A percentile compares a stretch with the other conserved stretches of the same genome.
phyloP scores from a whole-genome alignment of 441 rosid species.

The Populus hybrid region DNA sequence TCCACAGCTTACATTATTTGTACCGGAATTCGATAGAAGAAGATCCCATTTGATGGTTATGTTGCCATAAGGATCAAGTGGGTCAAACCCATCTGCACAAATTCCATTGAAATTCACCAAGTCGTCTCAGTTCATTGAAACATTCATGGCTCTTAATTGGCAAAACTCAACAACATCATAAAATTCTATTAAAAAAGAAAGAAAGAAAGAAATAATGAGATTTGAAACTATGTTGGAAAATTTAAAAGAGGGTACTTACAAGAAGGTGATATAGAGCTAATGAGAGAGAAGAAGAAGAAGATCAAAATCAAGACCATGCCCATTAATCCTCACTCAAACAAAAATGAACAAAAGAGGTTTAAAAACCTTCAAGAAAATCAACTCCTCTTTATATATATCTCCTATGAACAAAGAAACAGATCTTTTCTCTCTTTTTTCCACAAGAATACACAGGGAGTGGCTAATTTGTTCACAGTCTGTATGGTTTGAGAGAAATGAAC shows the following conservation, averaged over 20 bases:
- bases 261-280: conserved; percentile 32
- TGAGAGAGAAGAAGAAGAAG: conserved; percentile 27
- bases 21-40: conserved; percentile 31
- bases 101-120: not conserved
- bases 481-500: not conserved
- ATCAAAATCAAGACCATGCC: conserved; percentile 24
- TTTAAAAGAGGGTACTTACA: conserved; percentile 21
- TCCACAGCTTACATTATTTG: conserved; percentile 29
- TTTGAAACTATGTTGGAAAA: too few relatives aligned
- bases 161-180: not conserved
- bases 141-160: too few relatives aligned
- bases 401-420: not conserved
- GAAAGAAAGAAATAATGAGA: too few relatives aligned
- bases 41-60: conserved; percentile 84
- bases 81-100: conserved; percentile 75
- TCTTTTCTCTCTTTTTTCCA: too few relatives aligned
- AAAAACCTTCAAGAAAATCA: not conserved
- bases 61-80: conserved; percentile 75
- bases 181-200: too few relatives aligned
- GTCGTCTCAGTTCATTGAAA: not conserved
- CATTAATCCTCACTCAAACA: conserved; percentile 27
- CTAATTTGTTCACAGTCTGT: not conserved
- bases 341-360: conserved; percentile 7
- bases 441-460: not conserved
- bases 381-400: not conserved